Percentiles rank a stretch among this genome's conserved stretches.
phyloP scores from a whole-genome alignment of 129 eudicot genomes.

The Escallonia rubra region DNA sequence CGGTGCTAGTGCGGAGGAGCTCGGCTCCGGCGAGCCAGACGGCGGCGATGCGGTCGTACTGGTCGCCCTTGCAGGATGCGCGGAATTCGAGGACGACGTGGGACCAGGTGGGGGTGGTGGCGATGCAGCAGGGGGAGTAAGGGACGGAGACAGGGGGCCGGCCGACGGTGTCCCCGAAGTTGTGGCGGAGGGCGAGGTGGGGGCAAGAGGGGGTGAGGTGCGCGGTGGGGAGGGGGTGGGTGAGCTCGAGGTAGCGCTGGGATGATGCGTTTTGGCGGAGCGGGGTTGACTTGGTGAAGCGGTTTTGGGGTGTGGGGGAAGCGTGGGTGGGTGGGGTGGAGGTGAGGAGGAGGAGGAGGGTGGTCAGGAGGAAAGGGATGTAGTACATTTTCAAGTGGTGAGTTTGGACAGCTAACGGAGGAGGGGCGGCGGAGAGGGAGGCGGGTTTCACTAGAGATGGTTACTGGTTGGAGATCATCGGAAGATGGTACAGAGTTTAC shows the following conservation, averaged over 20 bases:
- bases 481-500: too few relatives aligned
- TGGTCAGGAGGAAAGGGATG: constrained; percentile 6
- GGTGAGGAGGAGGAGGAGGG: constrained; percentile 18
- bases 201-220: constrained; percentile 43
- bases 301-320: constrained; percentile 10
- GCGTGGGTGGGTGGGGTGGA: constrained; percentile 8
- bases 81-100: constrained; percentile 36
- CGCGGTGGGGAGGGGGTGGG: constrained; percentile 39
- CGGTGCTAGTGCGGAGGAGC: constrained; percentile 70
- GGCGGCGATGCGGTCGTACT: constrained; percentile 70
- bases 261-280: constrained; percentile 9
- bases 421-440: not conserved
- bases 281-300: constrained; percentile 23
- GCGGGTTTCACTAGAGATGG: not conserved
- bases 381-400: too few relatives aligned
- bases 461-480: too few relatives aligned
- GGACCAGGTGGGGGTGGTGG: constrained; percentile 34
- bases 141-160: constrained; percentile 40
- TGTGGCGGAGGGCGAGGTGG: constrained; percentile 29
- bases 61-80: constrained; percentile 39
- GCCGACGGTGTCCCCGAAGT: constrained; percentile 48
- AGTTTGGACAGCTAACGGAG: not conserved
- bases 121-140: constrained; percentile 33
- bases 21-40: constrained; percentile 65
- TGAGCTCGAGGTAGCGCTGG: constrained; percentile 38